Evolutionary conservation across 768 basidiomycete genomes (phyloP), one percentile per base, ranked within the genome.

Genomic region (Suillus alpinus): DNA sequence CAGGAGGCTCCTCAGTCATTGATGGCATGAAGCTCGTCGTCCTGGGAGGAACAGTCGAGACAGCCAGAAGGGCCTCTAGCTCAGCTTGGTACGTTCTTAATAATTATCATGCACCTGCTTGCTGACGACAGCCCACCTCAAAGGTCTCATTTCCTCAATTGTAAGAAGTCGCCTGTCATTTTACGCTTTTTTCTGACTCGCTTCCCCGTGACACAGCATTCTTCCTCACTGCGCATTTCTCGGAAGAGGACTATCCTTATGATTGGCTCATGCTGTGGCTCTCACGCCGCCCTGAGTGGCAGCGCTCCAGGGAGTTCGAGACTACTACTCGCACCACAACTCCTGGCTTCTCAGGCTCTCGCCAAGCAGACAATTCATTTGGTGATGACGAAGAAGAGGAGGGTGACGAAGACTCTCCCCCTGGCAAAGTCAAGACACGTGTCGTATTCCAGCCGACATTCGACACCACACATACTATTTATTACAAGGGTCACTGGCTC

Each of bases 231-330:
- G 92, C 92, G 9, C 89, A 93, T 74, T 94, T 94, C 78, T 89
- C 86, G 65, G 92, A 94, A 76, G 92, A 94, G 73, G 92, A 94
- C 70, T 90, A 90, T 64, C 92, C 91, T 4, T 94, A 92, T 66
- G 91, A 94, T 75, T 94, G 91, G 91, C 81, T 94, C 57, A 93
- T 93, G 89, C 81, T 92, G 36, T 94, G 91, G 91, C 84, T 94
- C 53, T 90, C 90, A 46, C 86, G 90, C 56, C 83, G 89, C 78
- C 82, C 91, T 44, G 91, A 93, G 73, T 93, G 91, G 91, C 91
- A 93, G 68, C 87, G 91, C 41, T 92, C 91, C 8, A 85, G 92
- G 59, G 92, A 94, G 74, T 92, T 94, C 62, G 92, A 94, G 76
- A 92, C 91, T 0, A 94, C 92, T 18, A 93, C 91, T 13, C 84